Base-by-base conservation (phyloP, 345 rosid species). In the Pistacia integerrima region DNA sequence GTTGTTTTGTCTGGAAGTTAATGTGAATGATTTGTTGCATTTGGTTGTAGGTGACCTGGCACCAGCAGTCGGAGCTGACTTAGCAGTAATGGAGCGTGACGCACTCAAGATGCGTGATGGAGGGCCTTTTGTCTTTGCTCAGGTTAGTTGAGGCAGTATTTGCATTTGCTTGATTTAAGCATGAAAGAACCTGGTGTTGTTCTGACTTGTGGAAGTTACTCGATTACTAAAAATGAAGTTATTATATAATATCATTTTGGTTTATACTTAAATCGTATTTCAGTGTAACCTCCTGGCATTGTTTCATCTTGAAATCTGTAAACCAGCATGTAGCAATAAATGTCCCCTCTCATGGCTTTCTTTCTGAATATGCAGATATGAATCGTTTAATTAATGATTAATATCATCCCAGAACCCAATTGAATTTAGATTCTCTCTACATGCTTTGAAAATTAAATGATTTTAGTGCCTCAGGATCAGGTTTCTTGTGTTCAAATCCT, bases 61-160 rank as follows among this genome's bases (percentile, higher is more conserved):
- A 65, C 74, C 85, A 16, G 97, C 99, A 56, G 91, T 93, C 74
- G 97, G 98, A 36, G 97, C 97, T 2, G 97, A 92, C 81, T 84
- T 93, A 75, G 83, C 80, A 25, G 97, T 93, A 78, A 92, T 96
- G 98, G 97, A 92, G 77, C 84, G 88, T 12, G 99, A 93, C 87
- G 89, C 97, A 14, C 89, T 93, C 33, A 87, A 93, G 68, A 96
- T 96, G 97, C 90, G 99, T 46, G 99, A 93, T 83, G 97, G 98
- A 77, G 98, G 99, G 2, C 98, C 99, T 11, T 86, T 96, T 46
- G 94, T 96, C 74, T 96, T 96, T 77, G 94, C 97, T 74, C 97
- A 96, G 92, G 98, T 95, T 16, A 8, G 73, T 73, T 22, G 46
- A 60, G 59, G 52, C 64, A 25, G 70, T 78, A 63, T 22, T 72